Base-by-base conservation (phyloP, 2,329 filamentous ascomycete genomes). In the Colletotrichum sp. region DNA sequence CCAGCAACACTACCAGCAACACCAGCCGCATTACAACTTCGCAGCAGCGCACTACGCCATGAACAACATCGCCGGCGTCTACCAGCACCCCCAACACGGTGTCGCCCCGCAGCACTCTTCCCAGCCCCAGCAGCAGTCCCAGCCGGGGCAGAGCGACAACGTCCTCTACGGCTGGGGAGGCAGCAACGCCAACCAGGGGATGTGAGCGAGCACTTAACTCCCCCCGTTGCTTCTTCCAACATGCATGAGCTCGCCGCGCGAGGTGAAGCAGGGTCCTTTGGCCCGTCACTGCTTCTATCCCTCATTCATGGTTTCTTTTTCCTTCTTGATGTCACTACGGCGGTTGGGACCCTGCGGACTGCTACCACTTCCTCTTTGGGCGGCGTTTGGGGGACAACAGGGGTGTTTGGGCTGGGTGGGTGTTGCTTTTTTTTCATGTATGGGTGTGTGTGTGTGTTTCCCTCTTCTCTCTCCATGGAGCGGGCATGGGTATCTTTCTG, bases 61-160 rank as follows among this genome's bases (percentile, higher is more conserved):
- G 60, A 34, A 36, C 26, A 74, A 78, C 39, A 75, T 78, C 2
- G 67, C 62, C 18, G 74, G 74, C 5, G 69, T 76, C 28, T 78
- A 77, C 55, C 59, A 52, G 32, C 66, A 44, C 49, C 66, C 52
- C 16, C 65, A 52, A 18, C 63, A 55, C 44, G n/a, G 4, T 3
- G 44, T 3, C 44, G n/a, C n/a, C 44, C 44, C n/a, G 9, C 44
- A 69, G 67, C 57, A 62, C 26, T 39, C 21, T 26, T 63, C 24
- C 32, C 62, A 64, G 32, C 62, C 30, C n/a, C 55, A 70, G 34
- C 68, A 70, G n/a, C 68, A 70, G 34, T 30, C n/a, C 24, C 52
- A 36, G 18, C 70, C 30, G 16, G 60, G 39, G 57, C 69, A 32
- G 18, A 34, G 26, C 15, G 72, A 68, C 26, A 59, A 49, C 8